phyloP scores from a whole-genome alignment of 2,329 filamentous ascomycete genomes.

The Botrytis aclada region DNA sequence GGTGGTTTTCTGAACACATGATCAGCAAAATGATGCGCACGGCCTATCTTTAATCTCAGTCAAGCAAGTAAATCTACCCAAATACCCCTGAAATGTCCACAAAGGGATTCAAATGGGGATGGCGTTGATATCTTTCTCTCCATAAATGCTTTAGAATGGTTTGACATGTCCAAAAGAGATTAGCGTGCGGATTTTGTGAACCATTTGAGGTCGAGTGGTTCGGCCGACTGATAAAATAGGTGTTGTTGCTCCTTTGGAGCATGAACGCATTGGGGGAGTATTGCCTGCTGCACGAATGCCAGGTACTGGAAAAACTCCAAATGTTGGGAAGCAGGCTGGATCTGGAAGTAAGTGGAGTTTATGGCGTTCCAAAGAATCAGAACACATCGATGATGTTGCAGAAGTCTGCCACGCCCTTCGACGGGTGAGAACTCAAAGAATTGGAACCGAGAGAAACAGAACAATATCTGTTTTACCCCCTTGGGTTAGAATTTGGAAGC shows the following conservation, averaged over 20 bases:
- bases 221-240: slow-evolving; percentile 2
- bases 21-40: neutral
- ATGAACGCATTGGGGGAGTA: neutral
- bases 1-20: neutral
- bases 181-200: neutral
- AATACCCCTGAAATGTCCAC: slow-evolving; percentile 12
- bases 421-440: neutral
- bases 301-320: too few relatives aligned
- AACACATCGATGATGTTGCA: neutral
- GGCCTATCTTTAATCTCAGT: slow-evolving; percentile 10
- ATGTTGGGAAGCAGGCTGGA: neutral
- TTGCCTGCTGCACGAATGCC: too few relatives aligned
- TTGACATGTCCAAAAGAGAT: neutral
- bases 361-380: neutral
- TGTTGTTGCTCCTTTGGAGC: neutral
- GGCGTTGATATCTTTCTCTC: neutral
- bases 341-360: too few relatives aligned
- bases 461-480: neutral
- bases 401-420: neutral
- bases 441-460: neutral
- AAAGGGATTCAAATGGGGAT: neutral
- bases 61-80: neutral
- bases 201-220: neutral
- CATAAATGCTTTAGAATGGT: neutral
- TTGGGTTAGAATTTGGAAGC: neutral